A percentile compares a stretch with the other conserved stretches of the same genome.
Conservation (phyloP, 2,329 filamentous ascomycete genomes). For the Aulographum hederae region DNA sequence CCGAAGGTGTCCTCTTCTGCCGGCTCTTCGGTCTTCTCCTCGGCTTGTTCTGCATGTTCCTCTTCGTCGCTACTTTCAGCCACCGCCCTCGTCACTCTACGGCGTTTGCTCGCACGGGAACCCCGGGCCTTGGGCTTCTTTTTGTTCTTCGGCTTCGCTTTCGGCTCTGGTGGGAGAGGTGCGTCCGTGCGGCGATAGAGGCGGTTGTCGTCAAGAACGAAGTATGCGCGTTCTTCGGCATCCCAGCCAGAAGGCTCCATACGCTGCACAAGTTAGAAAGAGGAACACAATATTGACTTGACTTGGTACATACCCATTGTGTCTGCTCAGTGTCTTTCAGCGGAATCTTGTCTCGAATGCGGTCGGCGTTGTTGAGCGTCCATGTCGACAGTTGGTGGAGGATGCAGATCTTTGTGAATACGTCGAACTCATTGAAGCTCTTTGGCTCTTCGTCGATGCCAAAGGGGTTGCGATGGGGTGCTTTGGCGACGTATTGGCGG, state of each 20-base stretch:
- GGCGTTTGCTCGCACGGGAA: conserved; percentile 52
- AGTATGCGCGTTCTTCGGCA: conserved; percentile 68
- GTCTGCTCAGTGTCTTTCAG: conserved; percentile 69
- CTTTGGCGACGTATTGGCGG: conserved; percentile 72
- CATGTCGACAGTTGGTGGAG: conserved; percentile 81
- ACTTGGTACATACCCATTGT: conserved; percentile 51
- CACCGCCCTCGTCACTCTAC: conserved; percentile 35
- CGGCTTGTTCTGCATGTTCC: conserved; percentile 13
- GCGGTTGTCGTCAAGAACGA: conserved; percentile 82
- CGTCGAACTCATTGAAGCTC: conserved; percentile 65
- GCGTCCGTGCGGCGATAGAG: conserved; percentile 78
- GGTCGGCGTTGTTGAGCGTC: conserved; percentile 73
- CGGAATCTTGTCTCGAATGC: conserved; percentile 70
- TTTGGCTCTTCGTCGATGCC: conserved; percentile 55
- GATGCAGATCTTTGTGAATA: conserved; percentile 64
- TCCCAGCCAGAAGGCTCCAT: conserved; percentile 85
- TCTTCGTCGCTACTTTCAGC: conserved; percentile 14
- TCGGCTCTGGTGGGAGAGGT: conserved; percentile 41
- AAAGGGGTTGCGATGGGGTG: conserved; percentile 66
- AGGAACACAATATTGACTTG: background rate
- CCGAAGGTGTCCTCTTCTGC: conserved; percentile 43
- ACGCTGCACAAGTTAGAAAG: conserved; percentile 17
- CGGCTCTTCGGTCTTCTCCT: conserved; percentile 19
- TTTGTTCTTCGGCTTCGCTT: conserved; percentile 31
- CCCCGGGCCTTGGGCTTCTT: conserved; percentile 41